A percentile compares a stretch with the other conserved stretches of the same genome.
phyloP scores from a whole-genome alignment of 1,139 yeast species.

The Yamadazyma aaseri region DNA sequence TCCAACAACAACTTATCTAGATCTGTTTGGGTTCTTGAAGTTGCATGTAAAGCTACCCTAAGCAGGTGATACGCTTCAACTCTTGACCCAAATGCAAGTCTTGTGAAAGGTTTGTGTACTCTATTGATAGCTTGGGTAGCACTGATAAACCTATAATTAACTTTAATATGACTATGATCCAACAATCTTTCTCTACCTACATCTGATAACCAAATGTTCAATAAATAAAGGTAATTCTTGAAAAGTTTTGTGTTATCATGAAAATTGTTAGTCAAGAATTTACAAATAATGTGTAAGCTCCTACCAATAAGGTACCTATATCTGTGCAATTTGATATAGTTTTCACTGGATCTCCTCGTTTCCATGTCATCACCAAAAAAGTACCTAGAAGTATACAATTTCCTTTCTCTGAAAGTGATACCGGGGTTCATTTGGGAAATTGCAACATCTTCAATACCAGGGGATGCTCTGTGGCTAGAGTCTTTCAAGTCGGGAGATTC shows the following conservation, averaged over 20 bases:
- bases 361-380: slow-evolving; percentile 53
- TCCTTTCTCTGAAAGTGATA: slow-evolving; percentile 58
- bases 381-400: slow-evolving; percentile 58
- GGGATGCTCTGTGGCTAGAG: slow-evolving; percentile 35
- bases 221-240: slow-evolving; percentile 62
- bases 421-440: slow-evolving; percentile 45
- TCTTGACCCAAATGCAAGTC: slow-evolving; percentile 74
- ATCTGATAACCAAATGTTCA: slow-evolving; percentile 82
- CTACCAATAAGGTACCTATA: slow-evolving; percentile 64
- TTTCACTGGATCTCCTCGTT: slow-evolving; percentile 46
- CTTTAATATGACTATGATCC: slow-evolving; percentile 48
- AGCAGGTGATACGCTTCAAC: slow-evolving; percentile 77
- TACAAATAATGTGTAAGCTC: slow-evolving; percentile 59
- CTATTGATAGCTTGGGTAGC: slow-evolving; percentile 42
- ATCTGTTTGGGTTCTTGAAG: slow-evolving; percentile 69
- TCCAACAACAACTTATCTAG: slow-evolving; percentile 63
- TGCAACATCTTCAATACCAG: slow-evolving; percentile 43
- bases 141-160: slow-evolving; percentile 35
- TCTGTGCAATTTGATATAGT: slow-evolving; percentile 61
- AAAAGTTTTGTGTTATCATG: slow-evolving; percentile 71
- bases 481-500: slow-evolving; percentile 17
- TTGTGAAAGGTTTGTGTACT: slow-evolving; percentile 70
- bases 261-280: slow-evolving; percentile 47
- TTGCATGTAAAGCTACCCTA: slow-evolving; percentile 71
- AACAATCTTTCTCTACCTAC: slow-evolving; percentile 74